Conservation (phyloP, 2,329 filamentous ascomycete species). For the Trichoderma brevicompactum region DNA sequence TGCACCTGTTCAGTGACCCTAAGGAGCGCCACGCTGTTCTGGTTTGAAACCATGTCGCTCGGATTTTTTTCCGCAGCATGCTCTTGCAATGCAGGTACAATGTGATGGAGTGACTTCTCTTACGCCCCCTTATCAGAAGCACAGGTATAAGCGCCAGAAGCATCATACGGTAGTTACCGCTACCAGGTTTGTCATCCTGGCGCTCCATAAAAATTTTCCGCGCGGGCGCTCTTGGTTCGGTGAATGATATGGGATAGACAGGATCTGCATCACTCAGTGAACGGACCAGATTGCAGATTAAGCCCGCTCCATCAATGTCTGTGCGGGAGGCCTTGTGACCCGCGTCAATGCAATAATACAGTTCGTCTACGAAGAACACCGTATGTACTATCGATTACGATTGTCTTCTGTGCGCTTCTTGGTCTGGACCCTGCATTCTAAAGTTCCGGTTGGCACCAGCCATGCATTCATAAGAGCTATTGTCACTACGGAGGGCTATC, state of each 20-base stretch:
- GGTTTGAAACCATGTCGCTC: not conserved
- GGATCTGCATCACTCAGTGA: not conserved
- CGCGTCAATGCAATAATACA: too few species aligned
- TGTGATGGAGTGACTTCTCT: not conserved
- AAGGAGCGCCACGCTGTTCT: constrained; percentile 15
- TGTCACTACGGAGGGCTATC: not conserved
- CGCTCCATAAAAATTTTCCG: not conserved
- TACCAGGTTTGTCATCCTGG: not conserved
- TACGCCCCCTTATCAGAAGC: not conserved
- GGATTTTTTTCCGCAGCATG: too few species aligned
- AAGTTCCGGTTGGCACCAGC: not conserved
- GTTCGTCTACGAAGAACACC: too few species aligned
- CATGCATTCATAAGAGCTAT: not conserved
- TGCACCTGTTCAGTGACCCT: not conserved
- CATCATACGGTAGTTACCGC: not conserved
- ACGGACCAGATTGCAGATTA: not conserved
- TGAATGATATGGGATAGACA: constrained; percentile 1
- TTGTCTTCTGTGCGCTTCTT: too few species aligned
- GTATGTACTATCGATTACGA: too few species aligned
- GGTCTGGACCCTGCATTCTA: not conserved
- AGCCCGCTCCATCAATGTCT: not conserved
- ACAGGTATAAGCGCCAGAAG: not conserved
- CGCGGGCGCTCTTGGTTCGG: constrained; percentile 5
- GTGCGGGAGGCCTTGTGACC: not conserved
- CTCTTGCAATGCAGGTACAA: not conserved